Conservation (phyloP, 169 alveolate genomes). For the Plasmodium fragile region DNA sequence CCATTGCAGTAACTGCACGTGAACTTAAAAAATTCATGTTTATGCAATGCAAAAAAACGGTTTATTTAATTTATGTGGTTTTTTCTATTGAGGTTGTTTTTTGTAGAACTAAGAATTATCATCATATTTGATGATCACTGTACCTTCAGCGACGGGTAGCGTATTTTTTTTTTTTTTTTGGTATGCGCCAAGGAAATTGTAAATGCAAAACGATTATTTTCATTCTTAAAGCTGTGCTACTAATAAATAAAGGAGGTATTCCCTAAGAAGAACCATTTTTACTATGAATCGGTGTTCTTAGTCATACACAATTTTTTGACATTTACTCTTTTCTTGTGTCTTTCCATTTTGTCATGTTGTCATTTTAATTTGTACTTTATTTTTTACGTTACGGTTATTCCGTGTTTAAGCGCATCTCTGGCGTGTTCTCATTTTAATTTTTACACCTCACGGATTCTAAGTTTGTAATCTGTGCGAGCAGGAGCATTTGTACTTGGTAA, state of each 20-base stretch:
- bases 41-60: background rate
- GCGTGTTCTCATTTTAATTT: background rate
- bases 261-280: background rate
- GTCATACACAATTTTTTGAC: background rate
- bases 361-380: background rate
- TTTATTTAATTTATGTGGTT: background rate
- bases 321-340: background rate
- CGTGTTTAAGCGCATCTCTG: background rate
- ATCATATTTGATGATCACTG: background rate
- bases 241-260: background rate
- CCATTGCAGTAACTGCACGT: background rate
- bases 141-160: background rate
- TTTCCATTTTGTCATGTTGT: background rate
- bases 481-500: background rate
- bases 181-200: background rate
- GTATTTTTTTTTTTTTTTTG: background rate
- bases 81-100: background rate
- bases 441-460: background rate
- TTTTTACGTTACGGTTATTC: background rate
- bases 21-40: background rate
- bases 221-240: background rate
- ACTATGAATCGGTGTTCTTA: background rate
- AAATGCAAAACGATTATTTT: background rate
- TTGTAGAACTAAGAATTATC: background rate
- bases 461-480: background rate